A percentile compares a stretch with the other conserved stretches of the same genome.
phyloP scores from a whole-genome alignment of 768 basidiomycete genomes.

The Xerocomellus chrysenteron region DNA sequence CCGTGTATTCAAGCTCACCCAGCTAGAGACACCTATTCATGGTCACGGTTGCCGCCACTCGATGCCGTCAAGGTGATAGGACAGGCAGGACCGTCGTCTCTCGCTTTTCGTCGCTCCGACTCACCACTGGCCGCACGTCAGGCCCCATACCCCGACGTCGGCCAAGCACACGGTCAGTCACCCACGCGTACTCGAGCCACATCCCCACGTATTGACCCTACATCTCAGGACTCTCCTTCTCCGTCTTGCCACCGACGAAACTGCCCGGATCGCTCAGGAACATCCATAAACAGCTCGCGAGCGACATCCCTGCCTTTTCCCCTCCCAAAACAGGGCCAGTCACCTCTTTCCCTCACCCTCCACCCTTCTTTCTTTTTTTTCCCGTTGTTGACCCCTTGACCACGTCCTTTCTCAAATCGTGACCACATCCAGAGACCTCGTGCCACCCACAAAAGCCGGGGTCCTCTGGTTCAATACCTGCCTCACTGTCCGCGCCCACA shows the following conservation, averaged over 20 bases:
- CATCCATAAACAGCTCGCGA: constrained; percentile 74
- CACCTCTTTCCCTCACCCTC: no score
- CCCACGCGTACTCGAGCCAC: background rate
- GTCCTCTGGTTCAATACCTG: no score
- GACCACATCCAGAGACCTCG: constrained; percentile 54
- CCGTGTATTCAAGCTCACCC: background rate
- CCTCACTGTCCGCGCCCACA: no score
- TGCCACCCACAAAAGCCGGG: constrained; percentile 22
- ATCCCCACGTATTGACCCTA: background rate
- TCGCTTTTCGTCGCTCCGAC: no score
- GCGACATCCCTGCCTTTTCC: constrained; percentile 59
- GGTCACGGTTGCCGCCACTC: constrained; percentile 60
- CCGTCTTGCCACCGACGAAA: constrained; percentile 52
- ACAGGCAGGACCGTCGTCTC: constrained; percentile 38
- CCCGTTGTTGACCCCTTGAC: constrained; percentile 22
- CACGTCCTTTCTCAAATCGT: no score
- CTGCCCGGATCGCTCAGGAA: constrained; percentile 57
- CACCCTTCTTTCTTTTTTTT: constrained; percentile 30
- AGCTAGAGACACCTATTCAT: constrained; percentile 78
- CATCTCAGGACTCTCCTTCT: constrained; percentile 46
- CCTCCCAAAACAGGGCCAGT: no score
- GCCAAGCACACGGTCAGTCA: constrained; percentile 63
- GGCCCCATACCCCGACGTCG: constrained; percentile 71
- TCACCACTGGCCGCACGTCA: constrained; percentile 19
- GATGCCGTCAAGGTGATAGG: constrained; percentile 69